Evolutionary conservation across 345 rosid genomes (phyloP), one percentile per base, ranked within the genome.

Genomic region (Populus tremula): DNA sequence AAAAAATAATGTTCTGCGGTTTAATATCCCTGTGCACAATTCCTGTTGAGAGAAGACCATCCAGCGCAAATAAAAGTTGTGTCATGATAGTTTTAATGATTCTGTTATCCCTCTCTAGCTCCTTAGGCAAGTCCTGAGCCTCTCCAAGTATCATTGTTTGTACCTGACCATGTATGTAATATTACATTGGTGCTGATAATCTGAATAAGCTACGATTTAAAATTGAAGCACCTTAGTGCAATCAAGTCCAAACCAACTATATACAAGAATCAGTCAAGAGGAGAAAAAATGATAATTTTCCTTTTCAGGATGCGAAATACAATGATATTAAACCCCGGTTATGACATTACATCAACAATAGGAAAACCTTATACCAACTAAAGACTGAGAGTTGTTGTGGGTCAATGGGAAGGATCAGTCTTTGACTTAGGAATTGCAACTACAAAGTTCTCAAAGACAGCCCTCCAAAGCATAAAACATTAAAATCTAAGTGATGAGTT

Each of bases 41-140:
- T 80, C 97, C 99, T 0, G 98, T 96, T 4, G 98, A 93, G 86
- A 93, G 99, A 82, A 96, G 99, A 69, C 97, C 96, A 81, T 96
- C 99, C 86, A 96, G 76, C 59, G 94, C 98, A 87, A 96, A 93
- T 86, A 96, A 82, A 80, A 93, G 75, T 75, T 93, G 98, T 73
- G 96, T 86, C 92, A 92, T 90, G 69, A 93, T 87, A 76, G 99
- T 91, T 83, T 92, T 95, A 81, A 96, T 90, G 86, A 93, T 89
- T 81, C 74, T 86, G 82, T 91, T 91, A 75, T 96, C 99, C 85
- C 98, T 90, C 85, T 87, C 97, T 77, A 91, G 33, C 62, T 98
- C 96, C 83, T 87, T 93, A 12, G 94, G 96, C 86, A 93, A 74
- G 81, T 88, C 84, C 76, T 92, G 96, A 12, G 84, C 94, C 92